These are phyloP conservation scores for Fusarium torulosum DNA, from an alignment of 2,329 filamentous ascomycete genomes.

Conservation along the genomic window DNA sequence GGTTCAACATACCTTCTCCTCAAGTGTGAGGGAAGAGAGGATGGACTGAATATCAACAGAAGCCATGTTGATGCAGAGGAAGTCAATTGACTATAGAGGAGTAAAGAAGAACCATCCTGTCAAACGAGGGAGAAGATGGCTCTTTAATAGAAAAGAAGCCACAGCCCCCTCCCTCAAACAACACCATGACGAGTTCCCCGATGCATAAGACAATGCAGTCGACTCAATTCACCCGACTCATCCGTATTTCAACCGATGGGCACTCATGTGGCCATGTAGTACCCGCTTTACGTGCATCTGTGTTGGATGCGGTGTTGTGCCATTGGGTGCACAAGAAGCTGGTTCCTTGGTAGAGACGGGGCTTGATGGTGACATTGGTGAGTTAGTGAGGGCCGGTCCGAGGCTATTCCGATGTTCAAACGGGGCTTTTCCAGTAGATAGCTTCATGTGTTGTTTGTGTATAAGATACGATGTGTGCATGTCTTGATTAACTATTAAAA, in stretches of 20 bases:
- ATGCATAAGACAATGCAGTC: conserved; percentile 11
- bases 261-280: conserved; percentile 39
- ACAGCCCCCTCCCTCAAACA: conserved; percentile 19
- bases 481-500: neutral
- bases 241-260: conserved; percentile 37
- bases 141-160: conserved; percentile 40
- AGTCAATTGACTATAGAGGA: conserved; percentile 20
- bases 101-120: conserved; percentile 21
- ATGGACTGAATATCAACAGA: conserved; percentile 47
- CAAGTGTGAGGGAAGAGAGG: conserved; percentile 49
- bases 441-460: neutral
- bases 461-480: neutral
- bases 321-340: conserved; percentile 30
- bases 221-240: conserved; percentile 21
- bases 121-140: conserved; percentile 22
- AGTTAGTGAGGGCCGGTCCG: conserved; percentile 17
- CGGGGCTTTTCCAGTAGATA: conserved; percentile 27
- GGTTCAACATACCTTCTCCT: conserved; percentile 47
- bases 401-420: conserved; percentile 33
- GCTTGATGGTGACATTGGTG: neutral
- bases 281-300: conserved; percentile 39
- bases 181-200: conserved; percentile 20
- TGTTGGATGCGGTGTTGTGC: conserved; percentile 36
- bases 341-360: conserved; percentile 26
- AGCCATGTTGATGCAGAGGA: conserved; percentile 38